A percentile compares a stretch with the other conserved stretches of the same genome.
Conservation (phyloP, 768 basidiomycete genomes). For the Piloderma croceum region DNA sequence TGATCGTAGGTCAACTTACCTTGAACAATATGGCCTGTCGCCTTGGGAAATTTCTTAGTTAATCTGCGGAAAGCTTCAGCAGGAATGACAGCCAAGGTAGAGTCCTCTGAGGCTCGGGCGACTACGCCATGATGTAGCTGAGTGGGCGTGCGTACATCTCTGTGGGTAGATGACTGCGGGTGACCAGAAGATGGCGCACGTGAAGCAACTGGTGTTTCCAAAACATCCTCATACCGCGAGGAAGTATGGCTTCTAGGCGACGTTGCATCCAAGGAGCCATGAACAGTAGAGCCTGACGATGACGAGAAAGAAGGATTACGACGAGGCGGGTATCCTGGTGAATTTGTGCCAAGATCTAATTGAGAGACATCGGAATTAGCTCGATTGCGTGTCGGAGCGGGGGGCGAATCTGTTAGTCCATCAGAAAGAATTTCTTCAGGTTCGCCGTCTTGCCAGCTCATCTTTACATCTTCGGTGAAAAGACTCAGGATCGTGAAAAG, state of each 20-base stretch:
- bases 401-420: too few relatives aligned
- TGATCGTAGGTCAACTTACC: slow-evolving; percentile 36
- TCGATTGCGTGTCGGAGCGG: slow-evolving; percentile 26
- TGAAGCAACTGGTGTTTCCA: slow-evolving; percentile 15
- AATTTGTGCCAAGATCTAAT: slow-evolving; percentile 39
- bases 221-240: slow-evolving; percentile 3
- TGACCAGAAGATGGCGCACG: slow-evolving; percentile 21
- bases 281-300: slow-evolving; percentile 66
- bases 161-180: slow-evolving; percentile 25
- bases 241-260: slow-evolving; percentile 64
- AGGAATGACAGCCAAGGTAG: slow-evolving; percentile 96
- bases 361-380: slow-evolving; percentile 64
- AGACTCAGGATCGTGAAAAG: slow-evolving; percentile 95
- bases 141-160: too few relatives aligned
- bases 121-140: slow-evolving; percentile 63
- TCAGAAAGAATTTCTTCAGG: slow-evolving; percentile 23
- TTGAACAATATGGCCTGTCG: slow-evolving; percentile 94
- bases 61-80: slow-evolving; percentile 93
- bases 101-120: slow-evolving; percentile 90
- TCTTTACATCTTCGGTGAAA: slow-evolving; percentile 91
- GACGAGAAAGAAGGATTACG: slow-evolving; percentile 54
- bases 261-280: slow-evolving; percentile 44
- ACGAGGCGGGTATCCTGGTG: slow-evolving; percentile 25
- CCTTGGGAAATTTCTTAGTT: slow-evolving; percentile 95
- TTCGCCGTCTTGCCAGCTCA: slow-evolving; percentile 81